Percentiles rank a stretch among this genome's conserved stretches.
These are phyloP conservation scores for Lignosus rhinocerotis DNA, from an alignment of 1,284 basidiomycete species.

Conservation along the genomic window DNA sequence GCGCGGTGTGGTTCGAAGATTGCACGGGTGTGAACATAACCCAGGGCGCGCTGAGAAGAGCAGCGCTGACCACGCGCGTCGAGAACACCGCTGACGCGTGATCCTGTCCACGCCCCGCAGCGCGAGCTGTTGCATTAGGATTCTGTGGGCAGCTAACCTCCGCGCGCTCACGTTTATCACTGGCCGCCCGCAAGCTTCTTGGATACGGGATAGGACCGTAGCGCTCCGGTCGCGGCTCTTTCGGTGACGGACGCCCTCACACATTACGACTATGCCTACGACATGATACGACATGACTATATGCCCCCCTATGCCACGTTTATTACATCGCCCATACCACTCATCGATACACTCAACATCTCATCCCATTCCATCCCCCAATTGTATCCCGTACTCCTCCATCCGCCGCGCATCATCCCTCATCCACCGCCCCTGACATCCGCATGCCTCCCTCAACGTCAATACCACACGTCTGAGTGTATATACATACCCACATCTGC, in stretches of 20 bases:
- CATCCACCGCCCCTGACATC: not conserved
- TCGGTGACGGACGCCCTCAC: not conserved
- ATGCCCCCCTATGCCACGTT: conserved; percentile 1
- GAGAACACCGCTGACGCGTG: not conserved
- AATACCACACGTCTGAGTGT: not conserved
- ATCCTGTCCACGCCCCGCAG: not conserved
- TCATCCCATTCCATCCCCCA: not conserved
- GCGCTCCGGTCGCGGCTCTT: not conserved
- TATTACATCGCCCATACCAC: not conserved
- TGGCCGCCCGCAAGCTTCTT: not conserved
- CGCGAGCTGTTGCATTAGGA: not conserved
- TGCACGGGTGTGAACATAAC: conserved; percentile 45
- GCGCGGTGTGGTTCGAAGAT: conserved; percentile 59
- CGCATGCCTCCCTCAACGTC: not conserved
- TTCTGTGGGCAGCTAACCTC: not conserved
- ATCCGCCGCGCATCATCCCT: not conserved
- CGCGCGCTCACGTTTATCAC: not conserved
- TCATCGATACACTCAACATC: not conserved
- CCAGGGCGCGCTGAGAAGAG: conserved; percentile 31
- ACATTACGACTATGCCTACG: conserved; percentile 17
- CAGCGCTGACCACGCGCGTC: conserved; percentile 10
- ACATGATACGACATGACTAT: conserved; percentile 13
- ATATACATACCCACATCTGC: not conserved
- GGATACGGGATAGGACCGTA: not conserved
- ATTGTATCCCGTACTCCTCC: not conserved